A percentile compares a stretch with the other conserved stretches of the same genome.
Conservation (phyloP, 177 flowering plant genomes). For the Tripterygium wilfordii region DNA sequence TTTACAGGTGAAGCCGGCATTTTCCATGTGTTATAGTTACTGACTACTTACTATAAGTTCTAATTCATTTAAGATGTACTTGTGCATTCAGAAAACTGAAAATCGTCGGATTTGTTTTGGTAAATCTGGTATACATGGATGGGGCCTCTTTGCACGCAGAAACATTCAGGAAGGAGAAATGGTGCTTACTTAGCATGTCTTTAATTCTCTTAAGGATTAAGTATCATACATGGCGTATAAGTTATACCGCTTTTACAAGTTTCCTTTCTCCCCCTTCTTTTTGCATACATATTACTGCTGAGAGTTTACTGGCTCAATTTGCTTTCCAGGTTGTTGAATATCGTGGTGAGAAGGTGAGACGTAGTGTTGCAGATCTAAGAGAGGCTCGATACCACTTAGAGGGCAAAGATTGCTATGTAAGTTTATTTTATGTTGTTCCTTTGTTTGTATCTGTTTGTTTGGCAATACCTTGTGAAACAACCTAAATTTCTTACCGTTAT, state of each 20-base stretch:
- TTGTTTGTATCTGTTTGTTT: neutral
- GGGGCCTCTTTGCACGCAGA: constrained; percentile 95
- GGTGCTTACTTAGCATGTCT: constrained; percentile 40
- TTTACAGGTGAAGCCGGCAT: constrained; percentile 49
- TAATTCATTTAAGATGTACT: constrained; percentile 3
- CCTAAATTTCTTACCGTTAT: no score
- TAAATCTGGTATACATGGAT: constrained; percentile 93
- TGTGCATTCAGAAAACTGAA: constrained; percentile 57
- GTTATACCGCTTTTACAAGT: no score
- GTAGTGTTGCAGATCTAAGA: constrained; percentile 61
- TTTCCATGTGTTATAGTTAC: neutral
- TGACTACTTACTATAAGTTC: constrained; percentile 5
- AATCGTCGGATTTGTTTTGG: constrained; percentile 76
- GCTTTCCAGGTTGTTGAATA: constrained; percentile 52
- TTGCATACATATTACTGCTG: no score
- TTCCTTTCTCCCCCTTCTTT: neutral
- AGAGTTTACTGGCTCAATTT: neutral
- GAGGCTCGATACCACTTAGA: constrained; percentile 42
- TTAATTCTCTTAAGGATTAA: no score
- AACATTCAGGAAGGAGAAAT: constrained; percentile 91
- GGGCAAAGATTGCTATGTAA: constrained; percentile 76
- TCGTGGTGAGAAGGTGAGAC: constrained; percentile 63
- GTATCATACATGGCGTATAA: no score
- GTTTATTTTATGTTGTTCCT: constrained; percentile 10
- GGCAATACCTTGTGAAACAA: no score